Evolutionary conservation across 306 rosid genomes (phyloP).

Genomic region (Abrus precatorius): DNA sequence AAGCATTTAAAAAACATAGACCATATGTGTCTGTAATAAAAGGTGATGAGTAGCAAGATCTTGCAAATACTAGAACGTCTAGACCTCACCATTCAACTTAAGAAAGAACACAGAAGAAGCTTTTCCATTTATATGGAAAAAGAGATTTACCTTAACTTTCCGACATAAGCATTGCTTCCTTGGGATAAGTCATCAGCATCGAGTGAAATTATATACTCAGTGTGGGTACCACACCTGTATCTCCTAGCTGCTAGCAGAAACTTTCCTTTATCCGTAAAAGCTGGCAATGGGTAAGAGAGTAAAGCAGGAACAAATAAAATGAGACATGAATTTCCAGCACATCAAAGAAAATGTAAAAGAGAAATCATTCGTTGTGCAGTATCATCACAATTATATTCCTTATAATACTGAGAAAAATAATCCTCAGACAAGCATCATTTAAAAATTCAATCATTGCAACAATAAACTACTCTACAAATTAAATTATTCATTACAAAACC

Average conservation of each 20-base stretch:
- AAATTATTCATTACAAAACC: not conserved
- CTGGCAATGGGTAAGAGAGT: constrained; percentile 53
- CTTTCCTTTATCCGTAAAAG: constrained; percentile 92
- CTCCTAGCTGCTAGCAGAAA: constrained; percentile 95
- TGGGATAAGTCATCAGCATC: constrained; percentile 90
- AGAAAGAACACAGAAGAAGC: not conserved
- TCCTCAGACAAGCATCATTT: constrained; percentile 19
- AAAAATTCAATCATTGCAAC: not conserved
- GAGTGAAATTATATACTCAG: constrained; percentile 91
- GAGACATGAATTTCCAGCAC: constrained; percentile 36
- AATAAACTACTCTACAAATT: constrained; percentile 22
- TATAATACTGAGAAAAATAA: constrained; percentile 17
- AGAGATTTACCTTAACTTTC: constrained; percentile 83
- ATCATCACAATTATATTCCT: constrained; percentile 23
- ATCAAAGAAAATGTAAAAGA: constrained; percentile 33
- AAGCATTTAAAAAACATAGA: constrained; percentile 10
- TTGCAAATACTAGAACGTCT: not conserved
- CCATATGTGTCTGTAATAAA: not conserved
- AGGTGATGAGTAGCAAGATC: not conserved
- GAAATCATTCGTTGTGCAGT: constrained; percentile 22
- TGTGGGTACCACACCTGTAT: constrained; percentile 88
- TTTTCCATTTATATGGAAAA: constrained; percentile 12
- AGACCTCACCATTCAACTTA: not conserved
- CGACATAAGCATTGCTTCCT: constrained; percentile 97
- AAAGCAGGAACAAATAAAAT: not conserved